Evolutionary conservation across 805 yeast species (phyloP), one percentile per base, ranked within the genome.

Genomic region (Metschnikowia kofuensis): DNA sequence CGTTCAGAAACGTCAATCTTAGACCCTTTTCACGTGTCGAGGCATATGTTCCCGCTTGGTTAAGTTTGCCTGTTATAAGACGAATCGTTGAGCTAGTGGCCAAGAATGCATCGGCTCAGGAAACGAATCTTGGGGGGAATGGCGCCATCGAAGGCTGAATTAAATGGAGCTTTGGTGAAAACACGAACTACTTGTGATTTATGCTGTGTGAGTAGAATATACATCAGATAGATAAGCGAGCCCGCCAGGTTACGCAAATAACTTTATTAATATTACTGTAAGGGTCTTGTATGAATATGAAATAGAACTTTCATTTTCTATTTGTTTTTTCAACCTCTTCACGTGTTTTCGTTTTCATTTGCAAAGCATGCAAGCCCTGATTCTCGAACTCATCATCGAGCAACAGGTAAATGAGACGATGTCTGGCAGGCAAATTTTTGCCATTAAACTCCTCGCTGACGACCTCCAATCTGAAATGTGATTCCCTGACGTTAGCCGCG

Each of bases 31-130:
- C 87, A 62, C 74, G 87, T 63, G 84, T 85, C 59, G 89, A 88
- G 72, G 90, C 96, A 14, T 94, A 91, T 63, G 92, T 94, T 53
- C 99, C 99, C 36, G 91, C 96, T 1, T 88, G 95, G 88, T 75
- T 94, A 69, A 87, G 85, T 58, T 81, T 91, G 55, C 98, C 98
- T 39, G 84, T 81, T 37, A 84, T 95, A 35, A 86, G 95, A 73
- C 79, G 94, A 68, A 83, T 94, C 42, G 88, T 91, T 36, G 97
- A 91, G 65, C 75, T 94, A 58, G 92, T 87, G 41, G 88, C 96
- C 11, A 85, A 83, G 68, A 86, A 85, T 63, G 95, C 92, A 14
- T 76, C 86, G 21, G 88, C 77, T 12, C 89, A 83, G 65, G 87
- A 84, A 53, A 63, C 64, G 7, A 52, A 38, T 10, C 49, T 28